phyloP scores from a whole-genome alignment of 1,139 yeast genomes.

The Saccharomyces uvarum region DNA sequence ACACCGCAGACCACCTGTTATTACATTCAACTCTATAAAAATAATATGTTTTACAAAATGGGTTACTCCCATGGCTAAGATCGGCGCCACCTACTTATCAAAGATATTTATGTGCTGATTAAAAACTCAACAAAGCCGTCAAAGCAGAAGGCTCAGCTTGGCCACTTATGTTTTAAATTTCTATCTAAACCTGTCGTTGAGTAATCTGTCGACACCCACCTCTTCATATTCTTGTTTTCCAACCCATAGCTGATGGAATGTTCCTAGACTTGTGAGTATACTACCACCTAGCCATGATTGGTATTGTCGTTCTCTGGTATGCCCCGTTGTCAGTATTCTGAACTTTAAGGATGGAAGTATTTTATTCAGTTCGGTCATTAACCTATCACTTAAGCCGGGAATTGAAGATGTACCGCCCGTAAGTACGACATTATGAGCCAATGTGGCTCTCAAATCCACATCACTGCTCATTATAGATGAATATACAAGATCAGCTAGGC shows the following conservation, averaged over 20 bases:
- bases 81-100: not conserved
- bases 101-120: not conserved
- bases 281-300: conserved; percentile 96
- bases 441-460: conserved; percentile 81
- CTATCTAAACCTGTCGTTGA: conserved; percentile 65
- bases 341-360: conserved; percentile 87
- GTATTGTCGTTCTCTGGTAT: conserved; percentile 69
- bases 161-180: not conserved
- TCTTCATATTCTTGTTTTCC: conserved; percentile 86
- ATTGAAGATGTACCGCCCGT: conserved; percentile 85
- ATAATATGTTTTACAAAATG: not conserved
- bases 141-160: not conserved
- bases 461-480: conserved; percentile 66
- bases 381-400: conserved; percentile 81
- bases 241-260: conserved; percentile 96
- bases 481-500: conserved; percentile 63
- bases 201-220: conserved; percentile 75
- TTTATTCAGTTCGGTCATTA: conserved; percentile 64
- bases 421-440: conserved; percentile 85
- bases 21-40: not conserved
- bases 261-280: conserved; percentile 83
- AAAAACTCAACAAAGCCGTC: not conserved
- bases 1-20: not conserved
- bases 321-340: conserved; percentile 82
- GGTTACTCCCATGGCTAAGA: not conserved